These are phyloP conservation scores for Triglochin maritima DNA, from an alignment of 106 monocot species.

Conservation along the genomic window DNA sequence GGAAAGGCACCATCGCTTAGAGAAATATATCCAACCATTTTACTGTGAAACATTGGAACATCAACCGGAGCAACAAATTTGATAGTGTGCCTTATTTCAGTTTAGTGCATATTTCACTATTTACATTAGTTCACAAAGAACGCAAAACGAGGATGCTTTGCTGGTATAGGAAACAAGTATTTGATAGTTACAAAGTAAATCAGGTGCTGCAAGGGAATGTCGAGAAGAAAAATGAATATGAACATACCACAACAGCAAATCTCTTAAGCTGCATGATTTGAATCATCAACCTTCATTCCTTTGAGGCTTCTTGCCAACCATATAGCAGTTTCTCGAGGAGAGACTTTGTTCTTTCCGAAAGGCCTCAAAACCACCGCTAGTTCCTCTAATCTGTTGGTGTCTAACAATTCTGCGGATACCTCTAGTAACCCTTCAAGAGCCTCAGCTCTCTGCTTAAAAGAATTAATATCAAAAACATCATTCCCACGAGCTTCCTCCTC, in stretches of 20 bases:
- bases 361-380: slow-evolving; percentile 78
- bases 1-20: too few species aligned
- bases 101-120: too few species aligned
- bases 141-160: not conserved
- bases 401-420: slow-evolving; percentile 78
- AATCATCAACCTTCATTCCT: slow-evolving; percentile 74
- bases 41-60: too few species aligned
- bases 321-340: slow-evolving; percentile 90
- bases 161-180: not conserved
- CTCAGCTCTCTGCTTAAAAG: slow-evolving; percentile 83
- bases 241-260: slow-evolving; percentile 3
- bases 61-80: too few species aligned
- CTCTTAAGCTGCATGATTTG: slow-evolving; percentile 19
- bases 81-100: too few species aligned
- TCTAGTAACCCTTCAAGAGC: slow-evolving; percentile 90
- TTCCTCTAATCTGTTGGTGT: slow-evolving; percentile 65
- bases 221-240: not conserved
- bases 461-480: slow-evolving; percentile 67
- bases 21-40: too few species aligned
- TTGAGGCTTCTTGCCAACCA: slow-evolving; percentile 97
- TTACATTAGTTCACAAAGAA: not conserved
- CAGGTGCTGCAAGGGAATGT: not conserved
- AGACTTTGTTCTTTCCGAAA: slow-evolving; percentile 92
- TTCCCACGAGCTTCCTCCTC: slow-evolving; percentile 44
- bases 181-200: not conserved